Evolutionary conservation across 78 protist species (phyloP), one percentile per base, ranked within the genome.

Genomic region (Trichosphaerium sp.): DNA sequence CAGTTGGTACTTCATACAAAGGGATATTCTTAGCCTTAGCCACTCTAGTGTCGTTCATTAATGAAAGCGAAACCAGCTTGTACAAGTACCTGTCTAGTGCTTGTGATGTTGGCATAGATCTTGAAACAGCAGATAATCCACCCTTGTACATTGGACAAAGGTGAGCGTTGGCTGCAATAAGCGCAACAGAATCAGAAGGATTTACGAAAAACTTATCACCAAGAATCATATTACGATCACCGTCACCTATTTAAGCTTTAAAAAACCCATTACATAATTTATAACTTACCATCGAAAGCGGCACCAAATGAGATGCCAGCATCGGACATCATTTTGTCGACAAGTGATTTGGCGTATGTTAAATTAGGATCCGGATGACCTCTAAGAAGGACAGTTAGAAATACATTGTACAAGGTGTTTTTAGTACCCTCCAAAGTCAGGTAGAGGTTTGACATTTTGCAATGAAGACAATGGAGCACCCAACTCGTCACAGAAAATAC

Each of bases 341-440:
- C 97, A 23, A 96, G 88, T 23, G 77, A 89, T 7, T 74, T 75
- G 4, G 99, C 99, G 63, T 94, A 88, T 14, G 93, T 84, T 28
- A 92, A 78, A 76, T 94, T 96, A 34, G 99, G 99, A 69, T 96
- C 99, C 4, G 99, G 94, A 78, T 96, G 99, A 39, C 90, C 90
- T 44, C 65, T 75, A 35, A 3, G 11, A 25, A 3, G 71, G 4
- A 4, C 59, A 1, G 58, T 3, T 8, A 10, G 15, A 40, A 1
- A 10, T n/a, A n/a, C n/a, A n/a, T n/a, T n/a, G n/a, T n/a, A n/a
- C n/a, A n/a, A n/a, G n/a, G n/a, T n/a, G n/a, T n/a, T n/a, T n/a
- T n/a, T n/a, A n/a, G 32, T 29, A 43, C 26, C 92, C 93, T 39
- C 96, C 96, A 65, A 96, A 96, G 73, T 96, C 99, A 3, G 81